phyloP scores from a whole-genome alignment of 1,284 basidiomycete species.

The Moesziomyces parantarcticus region DNA sequence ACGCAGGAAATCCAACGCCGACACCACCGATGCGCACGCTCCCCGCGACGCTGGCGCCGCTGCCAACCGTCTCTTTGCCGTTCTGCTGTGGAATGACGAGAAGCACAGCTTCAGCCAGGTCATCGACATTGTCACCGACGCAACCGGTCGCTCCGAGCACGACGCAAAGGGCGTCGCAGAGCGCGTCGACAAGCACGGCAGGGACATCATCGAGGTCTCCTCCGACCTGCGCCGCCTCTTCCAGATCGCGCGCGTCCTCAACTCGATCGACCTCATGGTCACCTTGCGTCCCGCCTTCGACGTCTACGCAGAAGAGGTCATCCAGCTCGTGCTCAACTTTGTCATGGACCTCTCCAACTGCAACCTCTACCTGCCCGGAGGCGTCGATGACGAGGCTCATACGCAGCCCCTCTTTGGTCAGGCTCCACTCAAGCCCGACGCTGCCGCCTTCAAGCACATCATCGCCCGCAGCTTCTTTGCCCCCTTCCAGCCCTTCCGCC shows the following conservation, averaged over 20 bases:
- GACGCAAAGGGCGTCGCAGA: conserved; percentile 75
- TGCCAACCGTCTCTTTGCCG: conserved; percentile 75
- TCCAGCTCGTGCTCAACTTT: conserved; percentile 69
- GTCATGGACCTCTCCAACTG: conserved; percentile 61
- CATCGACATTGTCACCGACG: conserved; percentile 73
- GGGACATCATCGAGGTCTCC: conserved; percentile 85
- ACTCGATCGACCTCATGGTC: conserved; percentile 90
- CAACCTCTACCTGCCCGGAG: conserved; percentile 48
- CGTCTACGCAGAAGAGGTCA: conserved; percentile 88
- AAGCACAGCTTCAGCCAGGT: conserved; percentile 94
- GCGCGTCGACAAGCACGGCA: conserved; percentile 80
- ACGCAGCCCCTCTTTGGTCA: conserved; percentile 11
- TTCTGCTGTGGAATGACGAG: conserved; percentile 96
- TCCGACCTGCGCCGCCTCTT: conserved; percentile 77
- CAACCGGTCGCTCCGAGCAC: conserved; percentile 51
- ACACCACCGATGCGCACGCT: conserved; percentile 10
- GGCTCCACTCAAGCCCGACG: conserved; percentile 40
- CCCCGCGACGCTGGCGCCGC: conserved; percentile 6
- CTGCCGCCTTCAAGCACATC: conserved; percentile 54
- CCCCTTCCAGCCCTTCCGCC: conserved; percentile 46
- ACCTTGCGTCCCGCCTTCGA: conserved; percentile 88
- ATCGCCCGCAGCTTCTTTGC: conserved; percentile 50
- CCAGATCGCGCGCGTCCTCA: conserved; percentile 81
- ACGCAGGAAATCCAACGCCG: conserved; percentile 16
- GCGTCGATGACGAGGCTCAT: neutral